Conservation (phyloP, 306 rosid genomes). For the Alnus rubra region DNA sequence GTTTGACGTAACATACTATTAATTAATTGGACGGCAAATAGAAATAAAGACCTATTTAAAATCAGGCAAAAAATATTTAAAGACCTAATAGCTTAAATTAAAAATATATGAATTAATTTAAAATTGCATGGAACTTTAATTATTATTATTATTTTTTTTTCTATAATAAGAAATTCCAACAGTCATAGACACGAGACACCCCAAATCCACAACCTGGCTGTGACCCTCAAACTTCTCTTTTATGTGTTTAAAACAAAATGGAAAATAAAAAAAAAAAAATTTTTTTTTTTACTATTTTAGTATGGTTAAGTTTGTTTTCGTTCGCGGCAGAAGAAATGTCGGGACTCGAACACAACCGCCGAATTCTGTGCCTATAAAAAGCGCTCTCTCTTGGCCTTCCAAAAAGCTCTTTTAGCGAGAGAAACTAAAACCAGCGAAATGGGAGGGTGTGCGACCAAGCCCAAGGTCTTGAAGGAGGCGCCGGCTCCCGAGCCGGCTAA, state of each 20-base stretch:
- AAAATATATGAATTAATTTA: no score
- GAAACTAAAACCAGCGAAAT: conserved; percentile 21
- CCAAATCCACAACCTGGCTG: no score
- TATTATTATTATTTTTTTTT: no score
- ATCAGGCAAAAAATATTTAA: no score
- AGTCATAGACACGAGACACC: no score
- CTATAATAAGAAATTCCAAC: no score
- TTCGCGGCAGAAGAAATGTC: conserved; percentile 32
- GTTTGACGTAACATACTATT: no score
- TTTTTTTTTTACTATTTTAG: background rate
- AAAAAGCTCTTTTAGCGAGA: background rate
- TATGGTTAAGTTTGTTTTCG: background rate
- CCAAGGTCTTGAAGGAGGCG: conserved; percentile 38
- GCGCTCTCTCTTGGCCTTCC: background rate
- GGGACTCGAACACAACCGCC: conserved; percentile 20
- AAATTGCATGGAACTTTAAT: no score
- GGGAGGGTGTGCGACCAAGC: conserved; percentile 78
- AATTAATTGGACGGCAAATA: no score
- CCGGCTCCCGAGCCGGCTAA: conserved; percentile 34
- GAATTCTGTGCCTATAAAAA: conserved; percentile 15
- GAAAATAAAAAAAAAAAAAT: background rate
- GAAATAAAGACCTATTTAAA: no score
- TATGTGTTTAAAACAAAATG: background rate
- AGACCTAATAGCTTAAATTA: no score
- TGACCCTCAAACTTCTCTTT: no score